Percentiles rank a stretch among this genome's conserved stretches.
Evolutionary conservation across 2,329 filamentous ascomycete genomes (phyloP).

Genomic region (Cladosporium sp.): DNA sequence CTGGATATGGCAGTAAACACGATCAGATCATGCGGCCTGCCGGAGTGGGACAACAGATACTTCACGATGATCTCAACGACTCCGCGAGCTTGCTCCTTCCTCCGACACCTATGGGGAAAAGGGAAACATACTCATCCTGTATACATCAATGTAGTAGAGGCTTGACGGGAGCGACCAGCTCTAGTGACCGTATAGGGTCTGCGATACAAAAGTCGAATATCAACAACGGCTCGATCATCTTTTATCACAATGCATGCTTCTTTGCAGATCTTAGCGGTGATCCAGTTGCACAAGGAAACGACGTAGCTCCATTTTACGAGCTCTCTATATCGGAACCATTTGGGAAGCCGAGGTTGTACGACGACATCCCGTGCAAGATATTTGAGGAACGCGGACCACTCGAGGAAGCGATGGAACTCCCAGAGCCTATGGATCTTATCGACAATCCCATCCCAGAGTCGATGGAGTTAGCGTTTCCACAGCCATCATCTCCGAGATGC

Average conservation of each 20-base stretch:
- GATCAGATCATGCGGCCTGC: constrained; percentile 22
- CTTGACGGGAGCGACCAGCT: constrained; percentile 41
- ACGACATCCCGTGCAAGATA: background rate
- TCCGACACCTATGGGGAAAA: constrained; percentile 40
- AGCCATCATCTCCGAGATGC: constrained; percentile 24
- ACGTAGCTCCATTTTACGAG: background rate
- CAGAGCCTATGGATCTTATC: constrained; percentile 32
- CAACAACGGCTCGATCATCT: constrained; percentile 72
- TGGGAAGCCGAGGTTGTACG: background rate
- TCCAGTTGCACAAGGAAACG: constrained; percentile 25
- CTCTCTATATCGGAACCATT: background rate
- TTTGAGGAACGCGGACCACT: constrained; percentile 32
- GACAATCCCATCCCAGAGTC: constrained; percentile 33
- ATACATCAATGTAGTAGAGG: constrained; percentile 26
- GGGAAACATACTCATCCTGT: constrained; percentile 31
- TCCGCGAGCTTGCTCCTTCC: constrained; percentile 64
- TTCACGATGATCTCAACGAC: constrained; percentile 66
- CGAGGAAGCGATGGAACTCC: constrained; percentile 22
- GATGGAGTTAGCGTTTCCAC: constrained; percentile 36
- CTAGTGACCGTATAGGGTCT: constrained; percentile 43
- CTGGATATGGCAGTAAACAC: constrained; percentile 28
- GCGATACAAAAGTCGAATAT: constrained; percentile 46
- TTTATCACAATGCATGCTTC: constrained; percentile 75
- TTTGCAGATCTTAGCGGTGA: constrained; percentile 76
- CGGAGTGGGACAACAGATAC: constrained; percentile 49